Conservation (phyloP, 2,329 filamentous ascomycete species). For the Microdochium trichocladiopsis region DNA sequence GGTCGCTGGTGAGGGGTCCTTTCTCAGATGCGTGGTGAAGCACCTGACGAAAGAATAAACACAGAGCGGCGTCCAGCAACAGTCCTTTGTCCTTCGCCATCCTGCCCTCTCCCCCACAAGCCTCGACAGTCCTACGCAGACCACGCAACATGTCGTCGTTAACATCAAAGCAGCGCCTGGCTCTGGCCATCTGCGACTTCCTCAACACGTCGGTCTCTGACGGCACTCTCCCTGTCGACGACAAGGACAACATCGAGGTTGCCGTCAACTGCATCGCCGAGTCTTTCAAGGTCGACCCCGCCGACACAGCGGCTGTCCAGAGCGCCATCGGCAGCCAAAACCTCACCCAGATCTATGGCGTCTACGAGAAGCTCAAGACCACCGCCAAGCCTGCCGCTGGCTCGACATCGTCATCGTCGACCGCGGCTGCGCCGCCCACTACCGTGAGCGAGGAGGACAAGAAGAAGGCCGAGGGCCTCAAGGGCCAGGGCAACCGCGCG, state of each 20-base stretch:
- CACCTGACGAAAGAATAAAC: not conserved
- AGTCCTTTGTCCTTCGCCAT: not conserved
- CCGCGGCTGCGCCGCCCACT: constrained; percentile 18
- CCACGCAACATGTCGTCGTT: not conserved
- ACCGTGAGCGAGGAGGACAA: constrained; percentile 51
- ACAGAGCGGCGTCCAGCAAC: not conserved
- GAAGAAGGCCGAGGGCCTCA: constrained; percentile 79
- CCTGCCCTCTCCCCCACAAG: not conserved
- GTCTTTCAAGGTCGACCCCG: constrained; percentile 89
- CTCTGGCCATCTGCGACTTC: constrained; percentile 96
- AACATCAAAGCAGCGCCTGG: constrained; percentile 69
- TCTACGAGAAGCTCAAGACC: constrained; percentile 89
- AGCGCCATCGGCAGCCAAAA: constrained; percentile 81
- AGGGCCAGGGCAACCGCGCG: constrained; percentile 85
- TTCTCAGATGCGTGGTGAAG: not conserved
- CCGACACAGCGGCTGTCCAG: constrained; percentile 63
- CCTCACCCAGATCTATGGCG: constrained; percentile 84
- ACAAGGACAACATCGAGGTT: constrained; percentile 89
- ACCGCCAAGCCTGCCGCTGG: constrained; percentile 33
- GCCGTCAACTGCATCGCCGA: constrained; percentile 92
- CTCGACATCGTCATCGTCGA: constrained; percentile 16
- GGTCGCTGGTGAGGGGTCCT: not conserved
- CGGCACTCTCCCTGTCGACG: constrained; percentile 80
- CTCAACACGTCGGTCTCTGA: constrained; percentile 77
- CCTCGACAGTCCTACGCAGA: not conserved